These are phyloP conservation scores for Spathaspora boniae DNA, from an alignment of 805 yeast species.

Conservation along the genomic window DNA sequence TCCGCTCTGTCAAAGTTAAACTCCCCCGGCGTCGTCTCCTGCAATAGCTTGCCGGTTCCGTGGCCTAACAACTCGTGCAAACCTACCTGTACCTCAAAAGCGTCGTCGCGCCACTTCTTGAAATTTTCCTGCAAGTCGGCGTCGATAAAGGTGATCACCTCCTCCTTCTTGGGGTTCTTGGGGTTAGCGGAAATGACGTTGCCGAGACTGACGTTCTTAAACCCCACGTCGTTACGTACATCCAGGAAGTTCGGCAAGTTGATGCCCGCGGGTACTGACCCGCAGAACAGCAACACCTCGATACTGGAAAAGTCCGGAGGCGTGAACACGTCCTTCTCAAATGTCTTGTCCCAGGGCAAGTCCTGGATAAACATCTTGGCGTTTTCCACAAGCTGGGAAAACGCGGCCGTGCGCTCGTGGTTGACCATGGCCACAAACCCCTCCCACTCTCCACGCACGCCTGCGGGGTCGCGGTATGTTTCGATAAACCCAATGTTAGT, in stretches of 20 bases:
- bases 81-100: slow-evolving; percentile 92
- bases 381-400: slow-evolving; percentile 60
- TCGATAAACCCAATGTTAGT: slow-evolving; percentile 89
- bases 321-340: slow-evolving; percentile 80
- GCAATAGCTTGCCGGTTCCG: slow-evolving; percentile 81
- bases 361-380: slow-evolving; percentile 63
- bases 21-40: slow-evolving; percentile 49
- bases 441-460: slow-evolving; percentile 93
- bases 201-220: slow-evolving; percentile 86
- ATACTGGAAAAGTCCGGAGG: slow-evolving; percentile 92
- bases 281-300: slow-evolving; percentile 86
- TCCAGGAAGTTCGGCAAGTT: slow-evolving; percentile 92
- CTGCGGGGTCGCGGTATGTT: slow-evolving; percentile 89
- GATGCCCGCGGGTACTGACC: slow-evolving; percentile 88
- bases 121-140: slow-evolving; percentile 53
- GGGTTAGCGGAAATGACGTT: slow-evolving; percentile 71
- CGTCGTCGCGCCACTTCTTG: slow-evolving; percentile 70
- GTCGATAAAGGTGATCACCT: slow-evolving; percentile 63
- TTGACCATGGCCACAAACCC: slow-evolving; percentile 88
- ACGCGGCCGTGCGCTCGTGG: slow-evolving; percentile 79
- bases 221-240: slow-evolving; percentile 77
- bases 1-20: slow-evolving; percentile 67
- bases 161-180: slow-evolving; percentile 61
- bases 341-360: slow-evolving; percentile 75
- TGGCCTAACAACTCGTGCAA: slow-evolving; percentile 90